A percentile compares a stretch with the other conserved stretches of the same genome.
These are phyloP conservation scores for Yarrowia hollandica DNA, from an alignment of 805 yeast genomes.

Conservation along the genomic window DNA sequence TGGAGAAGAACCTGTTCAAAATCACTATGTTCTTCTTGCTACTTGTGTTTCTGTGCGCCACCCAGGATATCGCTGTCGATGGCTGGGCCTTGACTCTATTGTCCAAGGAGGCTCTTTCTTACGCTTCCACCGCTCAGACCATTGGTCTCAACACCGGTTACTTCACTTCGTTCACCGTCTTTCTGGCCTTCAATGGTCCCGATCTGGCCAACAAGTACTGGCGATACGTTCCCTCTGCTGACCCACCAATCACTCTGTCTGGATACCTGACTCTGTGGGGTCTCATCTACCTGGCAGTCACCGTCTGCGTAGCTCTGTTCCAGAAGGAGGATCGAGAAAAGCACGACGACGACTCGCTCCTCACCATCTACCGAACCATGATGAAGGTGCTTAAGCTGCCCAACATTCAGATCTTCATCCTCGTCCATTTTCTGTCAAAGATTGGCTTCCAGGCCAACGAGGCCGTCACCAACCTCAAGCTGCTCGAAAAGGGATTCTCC, in stretches of 20 bases:
- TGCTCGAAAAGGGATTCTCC: conserved; percentile 86
- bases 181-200: conserved; percentile 84
- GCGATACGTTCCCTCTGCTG: conserved; percentile 57
- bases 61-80: conserved; percentile 98
- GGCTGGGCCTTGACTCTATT: conserved; percentile 97
- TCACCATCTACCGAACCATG: conserved; percentile 42
- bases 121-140: conserved; percentile 97
- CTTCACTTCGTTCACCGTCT: conserved; percentile 86
- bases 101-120: conserved; percentile 73
- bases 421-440: conserved; percentile 76
- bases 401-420: conserved; percentile 70
- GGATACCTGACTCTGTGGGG: conserved; percentile 82
- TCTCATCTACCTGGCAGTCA: conserved; percentile 62
- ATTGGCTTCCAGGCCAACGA: conserved; percentile 95
- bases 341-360: conserved; percentile 37
- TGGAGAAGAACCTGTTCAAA: conserved; percentile 46
- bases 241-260: conserved; percentile 70
- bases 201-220: conserved; percentile 89
- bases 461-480: conserved; percentile 88
- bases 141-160: conserved; percentile 93
- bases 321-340: conserved; percentile 71
- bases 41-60: conserved; percentile 86
- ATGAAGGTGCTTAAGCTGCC: conserved; percentile 48
- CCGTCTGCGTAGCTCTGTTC: conserved; percentile 56
- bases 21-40: conserved; percentile 73